Conservation (phyloP, 116 monocot genomes). For the Zostera marina region DNA sequence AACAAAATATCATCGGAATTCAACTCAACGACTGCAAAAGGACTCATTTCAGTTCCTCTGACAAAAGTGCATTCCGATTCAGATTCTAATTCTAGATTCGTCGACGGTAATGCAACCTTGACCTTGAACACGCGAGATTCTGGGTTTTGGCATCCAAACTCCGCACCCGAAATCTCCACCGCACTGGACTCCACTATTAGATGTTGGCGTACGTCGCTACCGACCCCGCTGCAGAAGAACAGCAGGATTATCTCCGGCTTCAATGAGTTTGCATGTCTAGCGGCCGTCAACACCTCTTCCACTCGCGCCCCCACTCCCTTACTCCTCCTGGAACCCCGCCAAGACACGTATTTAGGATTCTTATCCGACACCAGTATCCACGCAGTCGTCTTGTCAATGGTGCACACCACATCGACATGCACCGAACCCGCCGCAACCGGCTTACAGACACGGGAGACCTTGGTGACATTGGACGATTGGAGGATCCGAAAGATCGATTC, state of each 20-base stretch:
- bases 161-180: slow-evolving; percentile 19
- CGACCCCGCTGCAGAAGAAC: slow-evolving; percentile 51
- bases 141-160: slow-evolving; percentile 6
- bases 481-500: slow-evolving; percentile 38
- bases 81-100: too few relatives aligned
- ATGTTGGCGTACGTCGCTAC: slow-evolving; percentile 8
- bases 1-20: slow-evolving; percentile 28
- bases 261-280: not conserved
- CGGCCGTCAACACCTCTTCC: slow-evolving; percentile 6
- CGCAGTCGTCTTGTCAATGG: slow-evolving; percentile 23
- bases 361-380: slow-evolving; percentile 77
- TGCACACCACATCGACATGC: slow-evolving; percentile 65
- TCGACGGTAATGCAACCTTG: slow-evolving; percentile 7
- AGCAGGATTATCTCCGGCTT: slow-evolving; percentile 22
- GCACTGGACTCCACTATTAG: slow-evolving; percentile 34
- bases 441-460: slow-evolving; percentile 50
- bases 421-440: slow-evolving; percentile 13
- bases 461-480: slow-evolving; percentile 35
- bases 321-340: slow-evolving; percentile 10
- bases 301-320: slow-evolving; percentile 19
- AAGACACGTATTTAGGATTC: slow-evolving; percentile 48
- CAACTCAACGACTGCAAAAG: not conserved
- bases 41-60: not conserved
- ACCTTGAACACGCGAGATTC: slow-evolving; percentile 30
- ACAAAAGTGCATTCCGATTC: not conserved